Conservation (phyloP, 306 rosid species). For the Casuarina glauca region DNA sequence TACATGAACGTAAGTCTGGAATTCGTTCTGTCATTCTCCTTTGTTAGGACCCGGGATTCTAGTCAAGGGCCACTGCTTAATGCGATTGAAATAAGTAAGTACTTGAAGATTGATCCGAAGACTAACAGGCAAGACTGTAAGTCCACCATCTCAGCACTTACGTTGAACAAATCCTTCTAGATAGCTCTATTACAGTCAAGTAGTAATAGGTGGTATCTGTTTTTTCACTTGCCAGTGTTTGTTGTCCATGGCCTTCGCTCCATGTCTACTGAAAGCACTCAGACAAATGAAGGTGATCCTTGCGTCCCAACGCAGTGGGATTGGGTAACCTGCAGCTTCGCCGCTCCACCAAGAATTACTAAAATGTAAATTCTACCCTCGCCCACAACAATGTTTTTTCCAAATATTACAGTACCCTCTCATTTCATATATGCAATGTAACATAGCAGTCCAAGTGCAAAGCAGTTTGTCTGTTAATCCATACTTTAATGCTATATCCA, state of each 20-base stretch:
- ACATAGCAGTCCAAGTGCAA: background rate
- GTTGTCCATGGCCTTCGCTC: conserved; percentile 47
- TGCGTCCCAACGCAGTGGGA: conserved; percentile 92
- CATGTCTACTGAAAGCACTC: conserved; percentile 49
- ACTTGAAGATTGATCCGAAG: conserved; percentile 56
- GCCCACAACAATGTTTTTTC: conserved; percentile 14
- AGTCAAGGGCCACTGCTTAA: conserved; percentile 79
- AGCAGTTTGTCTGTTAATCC: no score
- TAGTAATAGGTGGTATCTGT: conserved; percentile 18
- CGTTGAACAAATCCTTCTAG: conserved; percentile 12
- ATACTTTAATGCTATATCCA: background rate
- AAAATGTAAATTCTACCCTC: conserved; percentile 57
- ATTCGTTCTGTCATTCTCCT: conserved; percentile 82
- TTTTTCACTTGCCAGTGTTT: conserved; percentile 46
- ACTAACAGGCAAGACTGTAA: conserved; percentile 73
- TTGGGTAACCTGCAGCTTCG: conserved; percentile 72
- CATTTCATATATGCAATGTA: conserved; percentile 6
- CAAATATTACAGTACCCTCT: conserved; percentile 17
- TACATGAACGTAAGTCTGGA: conserved; percentile 86
- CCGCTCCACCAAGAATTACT: conserved; percentile 60
- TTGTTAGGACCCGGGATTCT: conserved; percentile 73
- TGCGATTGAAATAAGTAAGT: conserved; percentile 88
- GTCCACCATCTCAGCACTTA: conserved; percentile 29
- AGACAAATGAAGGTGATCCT: conserved; percentile 78
- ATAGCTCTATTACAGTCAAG: background rate